These are phyloP conservation scores for Prunus padus DNA, from an alignment of 306 rosid genomes.

Conservation along the genomic window DNA sequence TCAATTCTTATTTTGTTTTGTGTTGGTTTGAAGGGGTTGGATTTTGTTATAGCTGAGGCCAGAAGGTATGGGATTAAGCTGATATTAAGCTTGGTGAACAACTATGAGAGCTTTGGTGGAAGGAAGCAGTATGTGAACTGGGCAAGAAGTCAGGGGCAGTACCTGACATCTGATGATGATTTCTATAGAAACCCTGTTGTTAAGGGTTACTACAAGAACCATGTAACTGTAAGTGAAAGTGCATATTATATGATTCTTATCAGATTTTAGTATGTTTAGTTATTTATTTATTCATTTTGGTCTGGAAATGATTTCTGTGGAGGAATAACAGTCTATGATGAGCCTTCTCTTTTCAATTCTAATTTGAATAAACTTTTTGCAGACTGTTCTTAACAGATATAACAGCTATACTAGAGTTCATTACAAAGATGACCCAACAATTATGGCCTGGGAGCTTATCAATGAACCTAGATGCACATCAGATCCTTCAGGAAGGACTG, in stretches of 20 bases:
- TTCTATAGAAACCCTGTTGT: constrained; percentile 73
- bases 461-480: constrained; percentile 92
- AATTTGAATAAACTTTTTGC: constrained; percentile 18
- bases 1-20: background rate
- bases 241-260: background rate
- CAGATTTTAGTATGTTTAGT: background rate
- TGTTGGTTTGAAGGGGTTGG: constrained; percentile 63
- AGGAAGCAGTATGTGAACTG: constrained; percentile 94
- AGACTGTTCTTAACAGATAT: constrained; percentile 72
- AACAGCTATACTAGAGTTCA: constrained; percentile 66
- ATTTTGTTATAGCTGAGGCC: constrained; percentile 83
- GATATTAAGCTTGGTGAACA: constrained; percentile 86
- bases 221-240: constrained; percentile 54
- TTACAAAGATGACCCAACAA: constrained; percentile 85
- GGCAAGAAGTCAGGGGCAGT: constrained; percentile 81
- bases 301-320: too few species aligned
- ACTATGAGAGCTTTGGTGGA: constrained; percentile 86
- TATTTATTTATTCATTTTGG: too few species aligned
- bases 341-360: constrained; percentile 19
- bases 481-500: constrained; percentile 86
- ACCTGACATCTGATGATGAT: constrained; percentile 79
- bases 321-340: background rate
- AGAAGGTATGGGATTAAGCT: constrained; percentile 79
- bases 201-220: constrained; percentile 76
- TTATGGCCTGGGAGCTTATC: constrained; percentile 98